Base-by-base conservation (phyloP, 2,329 filamentous ascomycete species). In the Trichocomaceae sp. region DNA sequence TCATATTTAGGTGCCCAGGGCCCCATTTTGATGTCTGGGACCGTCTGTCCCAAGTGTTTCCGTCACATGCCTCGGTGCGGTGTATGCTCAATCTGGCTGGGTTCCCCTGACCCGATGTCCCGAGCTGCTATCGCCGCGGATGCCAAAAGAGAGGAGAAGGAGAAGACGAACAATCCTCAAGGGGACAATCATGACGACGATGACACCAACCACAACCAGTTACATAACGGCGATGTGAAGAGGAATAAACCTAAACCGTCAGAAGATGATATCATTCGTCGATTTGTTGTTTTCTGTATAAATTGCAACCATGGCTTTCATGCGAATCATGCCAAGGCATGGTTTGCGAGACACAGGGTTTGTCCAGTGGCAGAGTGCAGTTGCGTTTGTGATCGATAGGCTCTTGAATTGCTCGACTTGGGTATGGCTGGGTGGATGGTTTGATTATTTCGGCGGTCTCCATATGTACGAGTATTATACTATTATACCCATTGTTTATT, bases 221-320 rank as follows among this genome's bases (percentile, higher is more conserved):
- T 6, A 5, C 22, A 47, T 41, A 47, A 33, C 15, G 62, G 20
- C 39, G 37, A 26, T 48, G 19, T 26, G 29, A 29, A 26, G 20
- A 41, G 41, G 13, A 50, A 17, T 10, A 52, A 54, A 15, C 33
- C 22, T 20, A 41, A 61, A 15, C 58, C 61, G 2, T 63, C 60
- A 0, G 67, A 69, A 46, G 64, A 67, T 29, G 79, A 82, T 58
- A 55, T 74, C 6, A 77, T 84, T 73, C 75, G 74, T 15, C 72
- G 77, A 52, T 78, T 83, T 61, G 74, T 83, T 59, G 78, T 79
- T 4, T 83, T 85, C 62, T 86, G 83, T 62, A 79, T 82, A 60
- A 77, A 74, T 57, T 86, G 83, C 64, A 80, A 79, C 60, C 83
- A 86, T 71, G 82, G 81, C 0, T 83, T 80, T 60, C 83, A 86